Evolutionary conservation across 352 stramenopile genomes (phyloP), one percentile per base, ranked within the genome.

Genomic region (Pythium pyrilobum): DNA sequence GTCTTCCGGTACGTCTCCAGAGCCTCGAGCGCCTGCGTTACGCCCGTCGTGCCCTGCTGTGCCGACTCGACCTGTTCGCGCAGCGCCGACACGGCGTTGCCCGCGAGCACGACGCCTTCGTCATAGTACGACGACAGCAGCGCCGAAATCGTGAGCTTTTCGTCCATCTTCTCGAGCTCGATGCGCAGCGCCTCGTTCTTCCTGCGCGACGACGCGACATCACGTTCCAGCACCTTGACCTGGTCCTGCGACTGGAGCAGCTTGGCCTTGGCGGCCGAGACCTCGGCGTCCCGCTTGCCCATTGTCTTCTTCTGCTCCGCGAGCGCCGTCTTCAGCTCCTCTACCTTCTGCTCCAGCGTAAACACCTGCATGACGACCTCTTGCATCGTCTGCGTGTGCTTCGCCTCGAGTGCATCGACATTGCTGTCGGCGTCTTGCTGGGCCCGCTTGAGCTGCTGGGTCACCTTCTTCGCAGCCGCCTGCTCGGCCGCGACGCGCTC

Each of bases 91-190:
- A 75, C 60, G 1, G 67, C 59, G 43, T 70, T 62, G 25, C 68
- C 59, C 5, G 74, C 74, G 27, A 88, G 49, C 16, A 81, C 60
- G 43, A 88, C 68, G n/a, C 78, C 73, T 52, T 87, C 77, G 62
- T 92, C 81, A 36, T 89, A 92, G 62, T 92, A 92, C 31, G 71
- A 74, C 45, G 78, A 89, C 41, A 92, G 64, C 64, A 92, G 55
- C 37, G 78, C 62, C 1, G 75, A 71, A 48, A 92, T 68, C 12
- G 74, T 71, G 37, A 92, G 68, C 51, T 89, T 79, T 29, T 77
- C 64, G 50, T 75, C 80, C 47, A 71, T 55, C 21, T 77, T 67
- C 33, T 70, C 64, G 5, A 92, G 50, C 52, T 87, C 72, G 7
- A 74, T 62, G 7, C 65, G 57, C 55, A 92, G 57, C 39, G 67